Evolutionary conservation across 2,329 filamentous ascomycete genomes (phyloP).

Genomic region (Ambrosiella beaveri): DNA sequence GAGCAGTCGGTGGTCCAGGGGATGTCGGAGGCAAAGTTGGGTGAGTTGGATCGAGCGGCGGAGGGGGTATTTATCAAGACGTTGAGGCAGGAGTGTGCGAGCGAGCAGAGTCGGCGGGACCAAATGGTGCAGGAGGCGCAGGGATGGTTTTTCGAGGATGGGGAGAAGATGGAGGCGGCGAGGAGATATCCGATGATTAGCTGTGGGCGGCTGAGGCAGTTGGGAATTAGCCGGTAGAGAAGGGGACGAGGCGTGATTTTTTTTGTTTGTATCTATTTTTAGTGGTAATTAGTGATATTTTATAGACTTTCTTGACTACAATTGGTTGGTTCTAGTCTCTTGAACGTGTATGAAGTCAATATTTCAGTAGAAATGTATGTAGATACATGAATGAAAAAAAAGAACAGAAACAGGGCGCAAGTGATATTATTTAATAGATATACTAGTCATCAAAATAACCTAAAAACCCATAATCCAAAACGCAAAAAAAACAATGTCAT

Average conservation of each 20-base stretch:
- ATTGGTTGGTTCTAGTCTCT: neutral
- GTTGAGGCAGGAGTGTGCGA: slow-evolving; percentile 55
- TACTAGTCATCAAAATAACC: neutral
- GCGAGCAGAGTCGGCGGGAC: slow-evolving; percentile 48
- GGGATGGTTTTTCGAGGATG: slow-evolving; percentile 75
- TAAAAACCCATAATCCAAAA: neutral
- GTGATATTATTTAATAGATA: neutral
- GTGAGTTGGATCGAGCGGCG: slow-evolving; percentile 57
- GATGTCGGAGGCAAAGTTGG: slow-evolving; percentile 51
- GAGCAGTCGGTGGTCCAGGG: slow-evolving; percentile 61
- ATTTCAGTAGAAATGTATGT: too few species aligned
- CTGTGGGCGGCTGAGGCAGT: slow-evolving; percentile 32
- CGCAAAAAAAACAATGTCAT: too few species aligned
- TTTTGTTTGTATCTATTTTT: neutral
- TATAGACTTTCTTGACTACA: neutral
- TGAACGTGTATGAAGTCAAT: too few species aligned
- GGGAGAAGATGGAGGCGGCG: slow-evolving; percentile 60
- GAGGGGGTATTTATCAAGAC: slow-evolving; percentile 55
- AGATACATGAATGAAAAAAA: neutral
- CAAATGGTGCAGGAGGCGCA: slow-evolving; percentile 59
- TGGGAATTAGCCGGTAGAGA: slow-evolving; percentile 20
- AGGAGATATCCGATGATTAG: slow-evolving; percentile 32
- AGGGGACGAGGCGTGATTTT: neutral
- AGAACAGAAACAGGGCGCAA: neutral
- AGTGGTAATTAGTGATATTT: neutral